Conservation (phyloP, 2,329 filamentous ascomycete species). For the Trichoderma sp. region DNA sequence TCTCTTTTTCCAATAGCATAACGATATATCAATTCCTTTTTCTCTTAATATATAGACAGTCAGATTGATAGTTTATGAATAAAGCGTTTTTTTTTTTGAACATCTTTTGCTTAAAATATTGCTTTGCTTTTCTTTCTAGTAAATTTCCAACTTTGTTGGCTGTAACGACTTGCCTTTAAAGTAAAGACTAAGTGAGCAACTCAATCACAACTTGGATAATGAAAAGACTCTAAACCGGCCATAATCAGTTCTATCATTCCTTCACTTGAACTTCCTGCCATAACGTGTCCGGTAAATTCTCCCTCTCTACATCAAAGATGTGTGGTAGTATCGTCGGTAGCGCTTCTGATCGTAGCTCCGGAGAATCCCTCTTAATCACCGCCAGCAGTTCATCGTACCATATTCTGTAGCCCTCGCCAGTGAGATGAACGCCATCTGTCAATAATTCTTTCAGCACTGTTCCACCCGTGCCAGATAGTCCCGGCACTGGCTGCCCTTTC, state of each 20-base stretch:
- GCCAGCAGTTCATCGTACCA: constrained; percentile 10
- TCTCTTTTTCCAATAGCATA: not conserved
- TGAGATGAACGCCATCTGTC: constrained; percentile 2
- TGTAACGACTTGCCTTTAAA: not conserved
- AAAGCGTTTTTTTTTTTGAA: not conserved
- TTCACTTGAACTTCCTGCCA: not conserved
- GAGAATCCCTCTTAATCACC: not conserved
- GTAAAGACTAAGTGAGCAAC: no score
- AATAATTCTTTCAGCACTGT: not conserved
- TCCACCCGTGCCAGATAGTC: not conserved
- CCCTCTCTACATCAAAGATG: constrained; percentile 1
- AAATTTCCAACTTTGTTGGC: no score
- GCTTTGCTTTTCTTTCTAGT: no score
- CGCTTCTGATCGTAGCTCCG: not conserved
- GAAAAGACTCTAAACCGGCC: not conserved
- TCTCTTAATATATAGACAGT: not conserved
- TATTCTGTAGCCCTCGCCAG: not conserved
- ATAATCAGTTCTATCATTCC: not conserved
- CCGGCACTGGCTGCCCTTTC: not conserved
- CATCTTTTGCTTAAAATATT: not conserved
- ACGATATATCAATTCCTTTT: not conserved
- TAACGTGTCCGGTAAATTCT: not conserved
- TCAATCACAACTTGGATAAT: not conserved
- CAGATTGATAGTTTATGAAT: not conserved
- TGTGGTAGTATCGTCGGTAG: constrained; percentile 7